phyloP scores from a whole-genome alignment of 2,329 filamentous ascomycete genomes.

The Dendrostoma leiphaemia region DNA sequence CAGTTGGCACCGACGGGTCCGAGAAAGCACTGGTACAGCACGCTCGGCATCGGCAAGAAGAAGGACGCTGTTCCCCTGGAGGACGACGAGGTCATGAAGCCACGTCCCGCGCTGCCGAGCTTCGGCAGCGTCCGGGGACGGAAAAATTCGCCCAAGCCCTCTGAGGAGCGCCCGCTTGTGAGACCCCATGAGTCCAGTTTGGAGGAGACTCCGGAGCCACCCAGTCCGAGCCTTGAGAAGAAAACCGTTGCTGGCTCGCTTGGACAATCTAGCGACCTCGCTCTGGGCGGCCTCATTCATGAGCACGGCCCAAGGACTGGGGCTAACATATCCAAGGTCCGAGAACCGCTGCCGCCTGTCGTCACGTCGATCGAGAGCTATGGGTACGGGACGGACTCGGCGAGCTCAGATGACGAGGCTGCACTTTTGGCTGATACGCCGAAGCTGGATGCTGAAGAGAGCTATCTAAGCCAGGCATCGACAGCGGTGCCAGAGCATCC shows the following conservation, averaged over 20 bases:
- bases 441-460: constrained; percentile 20
- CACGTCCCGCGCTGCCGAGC: constrained; percentile 69
- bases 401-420: constrained; percentile 39
- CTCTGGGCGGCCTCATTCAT: constrained; percentile 54
- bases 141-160: constrained; percentile 52
- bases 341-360: constrained; percentile 68
- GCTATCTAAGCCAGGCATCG: constrained; percentile 17
- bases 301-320: constrained; percentile 52
- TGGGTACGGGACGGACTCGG: constrained; percentile 62
- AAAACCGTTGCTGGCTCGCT: constrained; percentile 20
- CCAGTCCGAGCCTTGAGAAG: constrained; percentile 19
- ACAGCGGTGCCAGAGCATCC: constrained; percentile 9
- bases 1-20: constrained; percentile 21
- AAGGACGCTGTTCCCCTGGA: constrained; percentile 47
- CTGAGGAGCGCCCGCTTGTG: constrained; percentile 57
- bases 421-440: constrained; percentile 23
- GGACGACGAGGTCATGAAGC: constrained; percentile 70
- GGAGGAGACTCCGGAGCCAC: constrained; percentile 24
- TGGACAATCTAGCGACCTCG: constrained; percentile 60
- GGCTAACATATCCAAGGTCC: constrained; percentile 55
- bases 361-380: constrained; percentile 67
- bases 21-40: constrained; percentile 52
- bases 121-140: constrained; percentile 73
- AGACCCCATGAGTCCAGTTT: constrained; percentile 46
- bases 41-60: constrained; percentile 47